Conservation (phyloP, 768 basidiomycete species). For the Suillus weaverae region DNA sequence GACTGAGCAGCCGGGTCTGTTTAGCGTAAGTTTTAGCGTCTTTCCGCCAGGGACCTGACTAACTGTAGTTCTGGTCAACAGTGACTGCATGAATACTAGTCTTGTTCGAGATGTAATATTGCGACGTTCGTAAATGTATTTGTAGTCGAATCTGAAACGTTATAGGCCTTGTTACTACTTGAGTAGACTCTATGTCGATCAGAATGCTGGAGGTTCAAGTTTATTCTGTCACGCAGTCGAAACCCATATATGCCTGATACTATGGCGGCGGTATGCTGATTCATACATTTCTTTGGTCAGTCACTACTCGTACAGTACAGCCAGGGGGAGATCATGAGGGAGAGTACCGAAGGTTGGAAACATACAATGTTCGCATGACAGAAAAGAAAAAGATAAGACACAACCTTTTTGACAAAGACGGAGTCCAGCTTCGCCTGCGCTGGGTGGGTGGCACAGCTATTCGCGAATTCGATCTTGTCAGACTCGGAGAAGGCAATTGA, state of each 20-base stretch:
- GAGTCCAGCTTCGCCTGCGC: too few species aligned
- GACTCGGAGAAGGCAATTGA: too few species aligned
- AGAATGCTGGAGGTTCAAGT: too few species aligned
- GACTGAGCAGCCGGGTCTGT: background rate
- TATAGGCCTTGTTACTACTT: background rate
- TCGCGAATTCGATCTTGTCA: too few species aligned
- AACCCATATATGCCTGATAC: background rate
- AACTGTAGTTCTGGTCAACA: background rate
- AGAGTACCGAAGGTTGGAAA: too few species aligned
- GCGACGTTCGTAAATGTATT: background rate
- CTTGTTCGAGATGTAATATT: background rate
- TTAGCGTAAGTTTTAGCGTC: background rate
- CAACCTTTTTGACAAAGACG: too few species aligned
- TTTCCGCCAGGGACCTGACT: background rate
- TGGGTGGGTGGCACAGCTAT: too few species aligned
- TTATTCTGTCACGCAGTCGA: too few species aligned
- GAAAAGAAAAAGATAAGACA: too few species aligned
- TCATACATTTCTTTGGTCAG: conserved; percentile 61
- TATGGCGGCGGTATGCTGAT: background rate
- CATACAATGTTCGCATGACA: too few species aligned
- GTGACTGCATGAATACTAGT: background rate
- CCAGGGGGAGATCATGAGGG: conserved; percentile 42
- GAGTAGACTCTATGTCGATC: too few species aligned
- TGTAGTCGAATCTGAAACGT: background rate
- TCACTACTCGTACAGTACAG: conserved; percentile 90